Percentiles rank a stretch among this genome's conserved stretches.
Evolutionary conservation across 352 stramenopile genomes (phyloP).

Genomic region (Pythium diclinum): DNA sequence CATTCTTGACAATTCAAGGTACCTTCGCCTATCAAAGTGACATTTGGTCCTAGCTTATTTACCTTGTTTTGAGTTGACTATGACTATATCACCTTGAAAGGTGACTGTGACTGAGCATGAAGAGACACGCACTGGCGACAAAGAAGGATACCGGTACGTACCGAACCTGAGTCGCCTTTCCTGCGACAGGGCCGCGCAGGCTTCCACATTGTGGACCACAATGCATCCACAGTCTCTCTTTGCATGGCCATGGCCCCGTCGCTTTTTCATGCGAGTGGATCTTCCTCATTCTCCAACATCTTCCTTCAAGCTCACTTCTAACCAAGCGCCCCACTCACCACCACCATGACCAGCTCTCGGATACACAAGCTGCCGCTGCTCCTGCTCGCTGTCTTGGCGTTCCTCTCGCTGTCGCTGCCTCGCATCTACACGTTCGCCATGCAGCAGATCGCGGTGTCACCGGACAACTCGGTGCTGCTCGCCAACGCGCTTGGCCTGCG

Average conservation of each 20-base stretch:
- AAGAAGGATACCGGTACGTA: background rate
- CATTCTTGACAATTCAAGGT: background rate
- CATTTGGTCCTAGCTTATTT: no score
- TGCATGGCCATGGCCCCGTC: background rate
- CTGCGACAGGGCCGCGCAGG: background rate
- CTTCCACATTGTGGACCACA: no score
- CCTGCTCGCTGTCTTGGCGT: background rate
- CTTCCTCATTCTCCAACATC: background rate
- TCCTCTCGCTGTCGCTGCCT: background rate
- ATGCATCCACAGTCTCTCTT: background rate
- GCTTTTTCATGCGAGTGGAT: background rate
- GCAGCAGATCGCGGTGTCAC: background rate
- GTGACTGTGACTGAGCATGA: background rate
- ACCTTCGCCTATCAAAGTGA: no score
- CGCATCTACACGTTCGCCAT: background rate
- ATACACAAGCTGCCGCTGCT: background rate
- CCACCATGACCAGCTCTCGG: background rate
- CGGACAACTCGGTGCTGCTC: slow-evolving; percentile 15
- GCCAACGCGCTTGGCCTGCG: slow-evolving; percentile 6
- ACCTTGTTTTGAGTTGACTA: no score
- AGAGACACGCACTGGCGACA: background rate
- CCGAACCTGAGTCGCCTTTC: background rate
- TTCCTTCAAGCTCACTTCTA: background rate
- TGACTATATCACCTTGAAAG: background rate
- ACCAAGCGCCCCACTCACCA: background rate